Percentiles rank a stretch among this genome's conserved stretches.
Conservation (phyloP, 257 asterid genomes). For the Henckelia pumila region DNA sequence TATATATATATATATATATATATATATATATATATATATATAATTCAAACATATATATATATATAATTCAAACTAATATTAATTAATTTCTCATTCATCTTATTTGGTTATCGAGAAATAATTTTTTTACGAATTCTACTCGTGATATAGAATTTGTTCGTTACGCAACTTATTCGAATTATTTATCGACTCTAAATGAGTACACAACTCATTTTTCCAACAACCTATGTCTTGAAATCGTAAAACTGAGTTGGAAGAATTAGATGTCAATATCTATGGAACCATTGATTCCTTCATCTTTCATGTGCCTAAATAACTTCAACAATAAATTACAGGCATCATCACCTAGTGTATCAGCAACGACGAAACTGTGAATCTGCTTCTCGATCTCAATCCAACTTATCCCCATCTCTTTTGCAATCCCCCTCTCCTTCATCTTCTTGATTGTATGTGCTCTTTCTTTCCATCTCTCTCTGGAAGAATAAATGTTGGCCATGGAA, state of each 20-base stretch:
- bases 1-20: too few relatives aligned
- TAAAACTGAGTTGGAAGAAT: neutral
- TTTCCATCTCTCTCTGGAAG: conserved; percentile 61
- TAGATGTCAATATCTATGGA: neutral
- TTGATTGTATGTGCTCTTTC: conserved; percentile 65
- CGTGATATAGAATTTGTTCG: too few relatives aligned
- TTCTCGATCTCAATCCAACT: conserved; percentile 82
- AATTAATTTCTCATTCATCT: too few relatives aligned
- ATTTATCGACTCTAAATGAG: too few relatives aligned
- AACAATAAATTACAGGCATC: conserved; percentile 33
- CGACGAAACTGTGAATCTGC: conserved; percentile 57
- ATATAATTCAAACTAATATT: too few relatives aligned
- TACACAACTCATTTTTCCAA: too few relatives aligned
- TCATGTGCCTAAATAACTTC: conserved; percentile 54
- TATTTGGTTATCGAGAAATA: too few relatives aligned
- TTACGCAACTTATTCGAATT: too few relatives aligned
- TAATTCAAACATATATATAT: too few relatives aligned
- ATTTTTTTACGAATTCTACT: too few relatives aligned
- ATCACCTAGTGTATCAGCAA: conserved; percentile 57
- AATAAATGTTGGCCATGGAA: conserved; percentile 77
- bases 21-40: too few relatives aligned
- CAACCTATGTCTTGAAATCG: too few relatives aligned
- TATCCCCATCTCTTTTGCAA: conserved; percentile 58
- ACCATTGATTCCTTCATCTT: conserved; percentile 41
- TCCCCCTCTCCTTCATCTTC: conserved; percentile 71